Evolutionary conservation across 805 yeast genomes (phyloP).

Genomic region (Candida argentea): DNA sequence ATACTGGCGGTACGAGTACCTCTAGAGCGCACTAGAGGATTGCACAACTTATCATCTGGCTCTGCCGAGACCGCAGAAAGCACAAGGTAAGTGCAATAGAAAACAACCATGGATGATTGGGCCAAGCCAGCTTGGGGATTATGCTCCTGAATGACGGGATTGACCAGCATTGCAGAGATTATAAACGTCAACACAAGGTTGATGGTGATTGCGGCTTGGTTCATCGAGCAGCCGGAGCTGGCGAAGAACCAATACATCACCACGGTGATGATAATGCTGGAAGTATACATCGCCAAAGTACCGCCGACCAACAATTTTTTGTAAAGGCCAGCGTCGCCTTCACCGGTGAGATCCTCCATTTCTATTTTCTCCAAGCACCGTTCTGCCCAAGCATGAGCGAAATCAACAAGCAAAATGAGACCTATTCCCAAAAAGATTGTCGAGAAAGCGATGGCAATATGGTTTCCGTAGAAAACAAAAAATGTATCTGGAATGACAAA

Average conservation of each 20-base stretch:
- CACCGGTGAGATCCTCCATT: constrained; percentile 49
- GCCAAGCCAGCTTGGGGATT: constrained; percentile 96
- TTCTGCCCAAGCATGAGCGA: constrained; percentile 99
- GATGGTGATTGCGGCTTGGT: constrained; percentile 74
- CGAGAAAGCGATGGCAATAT: constrained; percentile 76
- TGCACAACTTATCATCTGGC: constrained; percentile 89
- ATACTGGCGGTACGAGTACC: constrained; percentile 88
- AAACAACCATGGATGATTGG: constrained; percentile 90
- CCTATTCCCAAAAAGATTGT: constrained; percentile 85
- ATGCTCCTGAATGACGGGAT: constrained; percentile 78
- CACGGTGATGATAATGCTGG: constrained; percentile 60
- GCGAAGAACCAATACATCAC: constrained; percentile 81
- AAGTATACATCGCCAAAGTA: constrained; percentile 74
- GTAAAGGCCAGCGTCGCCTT: constrained; percentile 58
- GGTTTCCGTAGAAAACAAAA: constrained; percentile 84
- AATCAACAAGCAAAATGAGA: constrained; percentile 80
- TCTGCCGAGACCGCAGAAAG: constrained; percentile 92
- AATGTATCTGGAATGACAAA: constrained; percentile 73
- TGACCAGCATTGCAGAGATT: constrained; percentile 62
- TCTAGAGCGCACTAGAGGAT: constrained; percentile 79
- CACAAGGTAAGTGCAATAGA: constrained; percentile 84
- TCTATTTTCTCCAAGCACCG: constrained; percentile 87
- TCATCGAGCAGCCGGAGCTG: constrained; percentile 73
- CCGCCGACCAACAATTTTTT: constrained; percentile 74
- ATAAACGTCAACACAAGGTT: constrained; percentile 59